Evolutionary conservation across 2,329 filamentous ascomycete genomes (phyloP).

Genomic region (Aspergillus awamori): DNA sequence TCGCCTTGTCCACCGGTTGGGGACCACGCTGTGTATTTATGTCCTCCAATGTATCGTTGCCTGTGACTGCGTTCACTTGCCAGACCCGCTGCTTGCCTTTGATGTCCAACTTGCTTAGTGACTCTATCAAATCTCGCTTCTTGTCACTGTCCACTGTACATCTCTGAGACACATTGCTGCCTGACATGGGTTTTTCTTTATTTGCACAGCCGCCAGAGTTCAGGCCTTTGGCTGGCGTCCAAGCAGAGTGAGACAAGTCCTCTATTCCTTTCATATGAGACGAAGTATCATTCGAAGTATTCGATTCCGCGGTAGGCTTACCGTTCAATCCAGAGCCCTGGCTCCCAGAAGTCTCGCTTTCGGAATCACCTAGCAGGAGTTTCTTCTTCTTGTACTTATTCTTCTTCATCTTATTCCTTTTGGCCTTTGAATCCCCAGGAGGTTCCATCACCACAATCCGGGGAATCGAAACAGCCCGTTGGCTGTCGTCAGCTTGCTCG

Average conservation of each 20-base stretch:
- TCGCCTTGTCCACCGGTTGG: neutral
- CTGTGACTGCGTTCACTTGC: neutral
- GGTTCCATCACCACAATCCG: conserved; percentile 6
- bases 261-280: neutral
- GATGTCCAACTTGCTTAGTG: neutral
- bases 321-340: neutral
- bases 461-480: too few relatives aligned
- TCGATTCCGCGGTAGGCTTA: neutral
- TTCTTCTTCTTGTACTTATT: conserved; percentile 7
- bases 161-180: neutral
- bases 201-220: neutral
- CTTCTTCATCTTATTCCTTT: conserved; percentile 17
- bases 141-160: neutral
- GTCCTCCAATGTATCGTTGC: neutral
- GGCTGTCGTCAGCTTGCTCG: neutral
- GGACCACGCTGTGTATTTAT: neutral
- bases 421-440: conserved; percentile 12
- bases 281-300: neutral
- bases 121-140: neutral
- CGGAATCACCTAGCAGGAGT: neutral
- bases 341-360: neutral
- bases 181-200: neutral
- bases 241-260: neutral
- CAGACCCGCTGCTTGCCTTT: conserved; percentile 6
- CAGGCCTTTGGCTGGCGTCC: neutral